Evolutionary conservation across 441 rosid genomes (phyloP), one percentile per base, ranked within the genome.

Genomic region (Capsella rubella): DNA sequence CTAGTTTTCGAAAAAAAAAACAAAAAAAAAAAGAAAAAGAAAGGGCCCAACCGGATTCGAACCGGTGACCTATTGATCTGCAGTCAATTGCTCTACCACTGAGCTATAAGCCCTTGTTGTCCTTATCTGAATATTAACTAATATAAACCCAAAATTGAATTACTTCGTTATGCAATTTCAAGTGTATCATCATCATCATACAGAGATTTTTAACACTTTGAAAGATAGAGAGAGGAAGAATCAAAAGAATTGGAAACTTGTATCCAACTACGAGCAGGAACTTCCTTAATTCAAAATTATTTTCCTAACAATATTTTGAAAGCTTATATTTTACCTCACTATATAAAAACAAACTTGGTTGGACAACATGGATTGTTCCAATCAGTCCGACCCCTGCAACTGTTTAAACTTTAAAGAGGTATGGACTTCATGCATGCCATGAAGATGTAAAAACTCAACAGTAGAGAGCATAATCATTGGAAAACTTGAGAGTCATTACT

Each of bases 81-180:
- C 89, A 89, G 96, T 89, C 93, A 90, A 89, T 84, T 95, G 90
- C 96, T 92, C 95, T 87, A 90, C 97, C 89, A 88, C 97, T 90
- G 95, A 95, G 97, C 97, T 86, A 92, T 84, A 82, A 86, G 83
- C 91, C 89, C 93, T 27, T 61, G 25, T 0, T 62, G 29, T 0
- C 0, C 3, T 25, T 0, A 0, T 0, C 1, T 3, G 1, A 15
- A 12, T 13, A 14, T 0, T 12, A 29, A 0, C 0, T 0, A 2
- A 11, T 15, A 39, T 50, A 60, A 2, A 0, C 0, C 8, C 0
- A 1, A 2, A 0, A 2, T 16, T 16, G 3, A 2, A 27, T 46
- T 55, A 6, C 2, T 32, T 32, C 34, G 7, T 2, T 2, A 9
- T 4, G 0, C 18, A 7, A 0, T 3, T 45, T 3, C 18, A 45